phyloP scores from a whole-genome alignment of 805 yeast species.

The Hemisphaericaspora nanyangensis region DNA sequence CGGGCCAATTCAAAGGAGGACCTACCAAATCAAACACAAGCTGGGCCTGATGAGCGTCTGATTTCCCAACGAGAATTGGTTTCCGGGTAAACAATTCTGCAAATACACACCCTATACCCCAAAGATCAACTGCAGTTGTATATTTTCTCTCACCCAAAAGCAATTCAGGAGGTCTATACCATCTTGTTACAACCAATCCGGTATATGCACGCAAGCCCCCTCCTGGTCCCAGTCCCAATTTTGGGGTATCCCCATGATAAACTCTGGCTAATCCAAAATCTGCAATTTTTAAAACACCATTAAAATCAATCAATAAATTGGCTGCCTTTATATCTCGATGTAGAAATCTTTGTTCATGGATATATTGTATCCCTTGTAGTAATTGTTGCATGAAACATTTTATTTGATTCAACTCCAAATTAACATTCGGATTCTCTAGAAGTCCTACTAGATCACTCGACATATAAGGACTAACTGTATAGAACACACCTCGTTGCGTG shows the following conservation, averaged over 20 bases:
- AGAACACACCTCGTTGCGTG: conserved; percentile 50
- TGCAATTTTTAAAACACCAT: conserved; percentile 82
- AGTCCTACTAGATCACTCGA: conserved; percentile 88
- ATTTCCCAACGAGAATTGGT: conserved; percentile 81
- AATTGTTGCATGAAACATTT: conserved; percentile 82
- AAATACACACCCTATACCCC: conserved; percentile 97
- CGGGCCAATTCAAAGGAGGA: conserved; percentile 68
- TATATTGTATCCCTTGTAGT: conserved; percentile 73
- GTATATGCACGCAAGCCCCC: conserved; percentile 54
- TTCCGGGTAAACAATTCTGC: conserved; percentile 81
- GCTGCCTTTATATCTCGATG: conserved; percentile 97
- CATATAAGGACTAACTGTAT: conserved; percentile 91
- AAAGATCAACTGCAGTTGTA: conserved; percentile 93
- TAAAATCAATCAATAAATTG: conserved; percentile 75
- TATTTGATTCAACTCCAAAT: conserved; percentile 60
- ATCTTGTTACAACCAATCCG: conserved; percentile 82
- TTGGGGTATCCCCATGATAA: conserved; percentile 62
- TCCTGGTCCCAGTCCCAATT: conserved; percentile 49
- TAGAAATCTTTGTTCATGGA: conserved; percentile 57
- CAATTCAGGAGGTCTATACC: conserved; percentile 97
- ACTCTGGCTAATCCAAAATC: conserved; percentile 92
- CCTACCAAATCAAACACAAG: conserved; percentile 80
- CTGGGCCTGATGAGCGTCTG: conserved; percentile 86
- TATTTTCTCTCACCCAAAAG: conserved; percentile 80
- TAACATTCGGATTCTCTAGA: conserved; percentile 70